Conservation (phyloP, 495 filamentous ascomycete genomes). For the Hypoxylon fragiforme region DNA sequence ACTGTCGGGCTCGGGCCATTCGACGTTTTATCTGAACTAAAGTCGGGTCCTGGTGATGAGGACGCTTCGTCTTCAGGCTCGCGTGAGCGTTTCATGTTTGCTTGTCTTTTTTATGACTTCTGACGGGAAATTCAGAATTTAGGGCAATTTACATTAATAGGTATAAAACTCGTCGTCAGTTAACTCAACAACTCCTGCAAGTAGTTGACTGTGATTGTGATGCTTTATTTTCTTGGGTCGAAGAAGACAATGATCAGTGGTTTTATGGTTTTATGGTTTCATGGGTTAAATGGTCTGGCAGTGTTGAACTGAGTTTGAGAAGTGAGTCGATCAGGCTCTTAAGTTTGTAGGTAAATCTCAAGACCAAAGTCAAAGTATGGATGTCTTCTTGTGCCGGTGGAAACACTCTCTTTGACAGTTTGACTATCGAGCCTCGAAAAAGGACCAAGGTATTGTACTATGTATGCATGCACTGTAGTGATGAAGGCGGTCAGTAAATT, state of each 20-base stretch:
- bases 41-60: conserved; percentile 20
- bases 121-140: conserved; percentile 16
- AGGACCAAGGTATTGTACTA: too few relatives aligned
- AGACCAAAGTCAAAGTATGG: too few relatives aligned
- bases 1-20: conserved; percentile 16
- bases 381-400: too few relatives aligned
- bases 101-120: conserved; percentile 5
- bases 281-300: too few relatives aligned
- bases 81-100: conserved; percentile 57
- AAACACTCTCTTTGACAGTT: too few relatives aligned
- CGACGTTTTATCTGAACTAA: conserved; percentile 14
- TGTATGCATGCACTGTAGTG: too few relatives aligned
- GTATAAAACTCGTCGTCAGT: not conserved
- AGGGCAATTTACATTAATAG: conserved; percentile 40
- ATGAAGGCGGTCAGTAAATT: conserved; percentile 23
- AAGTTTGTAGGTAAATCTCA: too few relatives aligned
- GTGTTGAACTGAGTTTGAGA: not conserved
- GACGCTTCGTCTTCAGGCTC: conserved; percentile 47
- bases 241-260: too few relatives aligned
- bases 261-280: too few relatives aligned
- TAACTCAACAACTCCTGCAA: not conserved
- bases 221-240: not conserved
- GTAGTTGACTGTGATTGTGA: not conserved
- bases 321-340: not conserved
- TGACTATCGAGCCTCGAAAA: too few relatives aligned